A percentile compares a stretch with the other conserved stretches of the same genome.
phyloP scores from a whole-genome alignment of 768 basidiomycete species.

The Astraeus odoratus region DNA sequence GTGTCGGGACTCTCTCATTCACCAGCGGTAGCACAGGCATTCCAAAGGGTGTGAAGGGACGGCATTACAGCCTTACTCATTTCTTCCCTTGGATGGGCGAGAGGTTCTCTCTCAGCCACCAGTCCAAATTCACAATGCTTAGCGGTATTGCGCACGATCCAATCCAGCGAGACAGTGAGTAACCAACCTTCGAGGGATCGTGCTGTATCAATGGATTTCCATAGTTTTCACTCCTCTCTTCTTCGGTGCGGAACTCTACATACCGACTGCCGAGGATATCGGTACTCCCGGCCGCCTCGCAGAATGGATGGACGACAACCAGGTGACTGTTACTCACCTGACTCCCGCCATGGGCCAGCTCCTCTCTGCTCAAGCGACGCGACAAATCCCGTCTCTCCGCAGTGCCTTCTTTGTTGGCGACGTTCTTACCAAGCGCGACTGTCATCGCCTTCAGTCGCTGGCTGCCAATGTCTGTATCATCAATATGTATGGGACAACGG shows the following conservation, averaged over 20 bases:
- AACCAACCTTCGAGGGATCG: background rate
- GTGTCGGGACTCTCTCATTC: constrained; percentile 89
- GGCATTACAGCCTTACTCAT: constrained; percentile 94
- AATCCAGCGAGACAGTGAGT: constrained; percentile 96
- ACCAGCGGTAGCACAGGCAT: constrained; percentile 97
- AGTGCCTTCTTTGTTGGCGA: constrained; percentile 99
- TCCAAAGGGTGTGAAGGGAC: constrained; percentile 93
- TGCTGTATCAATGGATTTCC: constrained; percentile 3
- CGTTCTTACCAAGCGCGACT: constrained; percentile 96
- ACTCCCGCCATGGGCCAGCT: constrained; percentile 99
- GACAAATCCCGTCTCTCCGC: constrained; percentile 76
- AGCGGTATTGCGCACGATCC: constrained; percentile 99
- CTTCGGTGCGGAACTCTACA: constrained; percentile 91
- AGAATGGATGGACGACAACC: constrained; percentile 94
- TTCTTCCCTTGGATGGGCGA: constrained; percentile 99
- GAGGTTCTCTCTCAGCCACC: constrained; percentile 64
- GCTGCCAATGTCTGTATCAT: constrained; percentile 90
- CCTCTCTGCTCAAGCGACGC: constrained; percentile 78
- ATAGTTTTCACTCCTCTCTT: constrained; percentile 97
- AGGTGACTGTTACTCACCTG: constrained; percentile 93
- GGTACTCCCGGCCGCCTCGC: constrained; percentile 94
- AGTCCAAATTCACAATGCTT: constrained; percentile 94
- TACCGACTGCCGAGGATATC: constrained; percentile 95
- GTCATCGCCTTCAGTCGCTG: constrained; percentile 86
- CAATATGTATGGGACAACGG: constrained; percentile 99